Evolutionary conservation across 2,329 filamentous ascomycete genomes (phyloP).

Genomic region (Talaromyces albobiverticillius): DNA sequence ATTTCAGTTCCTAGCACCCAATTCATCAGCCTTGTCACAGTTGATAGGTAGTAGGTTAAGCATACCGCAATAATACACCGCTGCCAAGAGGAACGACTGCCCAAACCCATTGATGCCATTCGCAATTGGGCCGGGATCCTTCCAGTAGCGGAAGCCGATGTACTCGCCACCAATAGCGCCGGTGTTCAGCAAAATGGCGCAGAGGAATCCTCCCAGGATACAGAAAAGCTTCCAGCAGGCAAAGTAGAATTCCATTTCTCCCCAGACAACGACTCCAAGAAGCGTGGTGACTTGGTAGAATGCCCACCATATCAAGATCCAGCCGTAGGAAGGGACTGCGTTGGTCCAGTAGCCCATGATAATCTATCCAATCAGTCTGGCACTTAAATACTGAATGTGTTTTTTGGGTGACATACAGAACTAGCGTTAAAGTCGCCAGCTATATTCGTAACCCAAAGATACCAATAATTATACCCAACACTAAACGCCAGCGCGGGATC

Average conservation of each 20-base stretch:
- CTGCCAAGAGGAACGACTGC: constrained; percentile 35
- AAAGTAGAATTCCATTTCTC: constrained; percentile 44
- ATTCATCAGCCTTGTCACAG: neutral
- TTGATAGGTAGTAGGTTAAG: neutral
- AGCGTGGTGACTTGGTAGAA: constrained; percentile 25
- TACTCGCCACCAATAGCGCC: constrained; percentile 35
- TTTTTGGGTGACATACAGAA: neutral
- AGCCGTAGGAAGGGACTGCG: constrained; percentile 34
- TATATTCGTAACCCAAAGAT: constrained; percentile 10
- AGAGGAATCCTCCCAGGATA: constrained; percentile 30
- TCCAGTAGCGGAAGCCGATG: constrained; percentile 34
- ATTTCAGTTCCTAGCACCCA: constrained; percentile 27
- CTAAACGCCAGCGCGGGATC: constrained; percentile 8
- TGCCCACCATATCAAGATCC: constrained; percentile 39
- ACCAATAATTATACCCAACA: constrained; percentile 27
- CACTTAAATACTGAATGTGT: constrained; percentile 32
- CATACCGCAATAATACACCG: constrained; percentile 33
- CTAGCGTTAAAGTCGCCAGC: neutral
- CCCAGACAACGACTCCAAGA: constrained; percentile 38
- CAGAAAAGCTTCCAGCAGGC: constrained; percentile 33
- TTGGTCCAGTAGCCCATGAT: constrained; percentile 28
- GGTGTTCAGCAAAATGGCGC: constrained; percentile 33
- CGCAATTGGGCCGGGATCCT: constrained; percentile 18
- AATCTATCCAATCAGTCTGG: constrained; percentile 16
- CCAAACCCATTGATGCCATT: constrained; percentile 28